Conservation (phyloP, 495 filamentous ascomycete species). For the Hypoxylon intermedium region DNA sequence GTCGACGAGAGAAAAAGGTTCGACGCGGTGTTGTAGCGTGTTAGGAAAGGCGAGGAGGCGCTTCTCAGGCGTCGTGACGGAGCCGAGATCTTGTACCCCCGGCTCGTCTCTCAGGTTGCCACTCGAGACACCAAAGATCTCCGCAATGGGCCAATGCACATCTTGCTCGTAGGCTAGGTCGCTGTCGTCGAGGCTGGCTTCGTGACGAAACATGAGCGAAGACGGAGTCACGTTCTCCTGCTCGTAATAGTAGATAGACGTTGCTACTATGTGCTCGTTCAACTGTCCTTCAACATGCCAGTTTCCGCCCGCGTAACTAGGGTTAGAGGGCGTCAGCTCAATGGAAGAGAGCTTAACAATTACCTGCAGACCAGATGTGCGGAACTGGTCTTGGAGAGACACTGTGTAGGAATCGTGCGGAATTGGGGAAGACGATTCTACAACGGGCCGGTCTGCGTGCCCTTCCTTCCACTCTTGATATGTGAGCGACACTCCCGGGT, state of each 20-base stretch:
- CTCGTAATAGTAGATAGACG: slow-evolving; percentile 69
- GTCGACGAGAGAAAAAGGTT: slow-evolving; percentile 58
- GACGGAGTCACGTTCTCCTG: slow-evolving; percentile 63
- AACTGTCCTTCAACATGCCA: slow-evolving; percentile 62
- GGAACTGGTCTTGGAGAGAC: too few species aligned
- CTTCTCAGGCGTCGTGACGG: slow-evolving; percentile 42
- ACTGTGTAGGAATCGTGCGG: too few species aligned
- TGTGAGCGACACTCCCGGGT: too few species aligned
- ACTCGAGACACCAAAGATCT: slow-evolving; percentile 27
- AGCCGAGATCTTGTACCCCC: slow-evolving; percentile 43
- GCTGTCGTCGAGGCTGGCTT: slow-evolving; percentile 45
- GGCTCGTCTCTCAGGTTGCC: slow-evolving; percentile 30
- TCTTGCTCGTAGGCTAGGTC: not conserved
- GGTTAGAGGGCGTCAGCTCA: slow-evolving; percentile 64
- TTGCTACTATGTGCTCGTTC: slow-evolving; percentile 65
- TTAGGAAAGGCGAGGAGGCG: slow-evolving; percentile 53
- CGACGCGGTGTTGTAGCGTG: slow-evolving; percentile 58
- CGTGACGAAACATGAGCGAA: too few species aligned
- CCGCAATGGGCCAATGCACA: too few species aligned
- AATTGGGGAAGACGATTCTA: too few species aligned
- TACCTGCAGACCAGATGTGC: slow-evolving; percentile 63
- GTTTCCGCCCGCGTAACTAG: slow-evolving; percentile 43
- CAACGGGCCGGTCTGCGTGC: too few species aligned
- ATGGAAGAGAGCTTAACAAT: slow-evolving; percentile 71
- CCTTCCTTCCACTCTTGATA: too few species aligned